A percentile compares a stretch with the other conserved stretches of the same genome.
These are phyloP conservation scores for Neckera pumila DNA, from an alignment of 225 moss, liverwort and hornwort genomes.

Conservation along the genomic window DNA sequence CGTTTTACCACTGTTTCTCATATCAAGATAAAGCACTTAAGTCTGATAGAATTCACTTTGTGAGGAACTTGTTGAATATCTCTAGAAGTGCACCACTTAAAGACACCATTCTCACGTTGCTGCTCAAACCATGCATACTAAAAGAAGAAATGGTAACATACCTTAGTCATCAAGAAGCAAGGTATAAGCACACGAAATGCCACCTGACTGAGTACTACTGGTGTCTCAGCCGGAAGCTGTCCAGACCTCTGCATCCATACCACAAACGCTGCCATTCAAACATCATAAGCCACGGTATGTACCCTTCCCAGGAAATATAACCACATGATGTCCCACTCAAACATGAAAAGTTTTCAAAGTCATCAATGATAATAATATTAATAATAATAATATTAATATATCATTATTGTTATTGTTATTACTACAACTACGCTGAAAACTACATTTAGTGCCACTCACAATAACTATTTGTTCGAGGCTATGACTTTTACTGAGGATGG, in stretches of 20 bases:
- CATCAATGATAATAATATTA: neutral
- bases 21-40: neutral
- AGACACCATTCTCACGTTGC: neutral
- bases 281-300: conserved; percentile 22
- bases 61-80: neutral
- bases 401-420: neutral
- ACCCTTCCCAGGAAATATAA: neutral
- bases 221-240: conserved; percentile 76
- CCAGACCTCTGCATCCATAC: conserved; percentile 94
- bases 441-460: neutral
- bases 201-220: conserved; percentile 80
- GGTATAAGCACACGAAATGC: conserved; percentile 81
- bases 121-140: neutral
- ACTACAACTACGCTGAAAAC: neutral
- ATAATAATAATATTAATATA: neutral
- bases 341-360: neutral
- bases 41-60: neutral
- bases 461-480: neutral
- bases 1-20: neutral
- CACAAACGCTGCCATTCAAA: conserved; percentile 78
- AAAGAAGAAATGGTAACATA: neutral
- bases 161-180: conserved; percentile 85
- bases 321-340: neutral
- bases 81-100: neutral
- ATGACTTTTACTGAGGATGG: neutral